Evolutionary conservation across 345 rosid genomes (phyloP), one percentile per base, ranked within the genome.

Genomic region (Punica granatum): DNA sequence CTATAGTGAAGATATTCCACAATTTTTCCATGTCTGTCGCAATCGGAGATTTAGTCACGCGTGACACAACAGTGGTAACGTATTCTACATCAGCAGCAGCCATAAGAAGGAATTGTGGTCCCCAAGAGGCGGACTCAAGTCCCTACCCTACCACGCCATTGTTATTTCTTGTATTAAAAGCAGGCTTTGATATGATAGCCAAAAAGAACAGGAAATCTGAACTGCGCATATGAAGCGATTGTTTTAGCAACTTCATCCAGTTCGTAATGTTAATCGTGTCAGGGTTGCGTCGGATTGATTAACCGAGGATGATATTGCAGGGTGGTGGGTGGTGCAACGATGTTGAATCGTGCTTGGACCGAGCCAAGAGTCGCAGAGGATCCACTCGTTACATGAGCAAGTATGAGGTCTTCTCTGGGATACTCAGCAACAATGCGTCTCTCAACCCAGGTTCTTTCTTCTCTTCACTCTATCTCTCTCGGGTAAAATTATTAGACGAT

Each of bases 241-340:
- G 23, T 3, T 51, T 23, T 49, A 49, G 56, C n/a, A 49, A n/a
- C 32, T 26, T 26, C 10, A 54, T 28, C 16, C 26, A 25, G 18
- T 11, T 28, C 33, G 7, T 7, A 26, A 8, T 3, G 7, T 51
- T 5, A 6, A 51, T 23, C 0, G 4, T 51, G 12, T 6, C 19
- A 51, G 4, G 28, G 5, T 54, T 28, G 28, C 11, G 11, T 25
- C 56, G 1, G 18, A 21, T 0, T 21, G 4, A 49, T 49, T 19
- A 49, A 49, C 11, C 1, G 23, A 4, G 6, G 5, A 48, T 48
- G 11, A 54, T 54, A 30, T 56, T 56, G 33, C 25, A 94, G 99
- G 97, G 99, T 75, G 99, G 99, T 71, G 99, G 96, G 70, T 94
- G 97, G 99, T 94, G 99, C 63, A 89, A 94, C 76, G 94, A 90